Evolutionary conservation across 768 basidiomycete genomes (phyloP).

Genomic region (Suillus lakei): DNA sequence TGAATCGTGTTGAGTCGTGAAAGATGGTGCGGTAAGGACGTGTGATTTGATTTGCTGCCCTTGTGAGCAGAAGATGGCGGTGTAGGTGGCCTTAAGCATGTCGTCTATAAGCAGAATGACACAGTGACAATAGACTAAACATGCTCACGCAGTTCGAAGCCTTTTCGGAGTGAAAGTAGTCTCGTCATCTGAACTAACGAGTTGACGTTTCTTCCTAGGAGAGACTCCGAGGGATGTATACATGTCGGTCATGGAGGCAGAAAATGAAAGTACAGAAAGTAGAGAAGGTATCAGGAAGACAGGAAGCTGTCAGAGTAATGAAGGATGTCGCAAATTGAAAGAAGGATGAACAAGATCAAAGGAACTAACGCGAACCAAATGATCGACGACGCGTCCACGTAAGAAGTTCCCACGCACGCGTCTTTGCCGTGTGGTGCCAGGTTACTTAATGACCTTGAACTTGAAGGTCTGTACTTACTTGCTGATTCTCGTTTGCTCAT

Average conservation of each 20-base stretch:
- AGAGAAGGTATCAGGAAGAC: constrained; percentile 17
- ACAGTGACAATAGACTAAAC: constrained; percentile 24
- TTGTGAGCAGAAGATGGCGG: constrained; percentile 57
- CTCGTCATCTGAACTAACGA: constrained; percentile 55
- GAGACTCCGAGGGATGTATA: constrained; percentile 68
- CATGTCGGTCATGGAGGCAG: constrained; percentile 55
- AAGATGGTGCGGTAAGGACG: constrained; percentile 59
- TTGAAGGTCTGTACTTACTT: not conserved
- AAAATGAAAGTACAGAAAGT: constrained; percentile 13
- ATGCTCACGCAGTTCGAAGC: constrained; percentile 54
- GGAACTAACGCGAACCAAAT: constrained; percentile 14
- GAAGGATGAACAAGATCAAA: constrained; percentile 19
- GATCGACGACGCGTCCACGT: constrained; percentile 40
- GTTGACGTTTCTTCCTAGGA: constrained; percentile 69
- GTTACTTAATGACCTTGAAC: not conserved
- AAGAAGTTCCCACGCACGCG: constrained; percentile 34
- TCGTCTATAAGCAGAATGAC: constrained; percentile 7
- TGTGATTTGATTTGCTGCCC: constrained; percentile 25
- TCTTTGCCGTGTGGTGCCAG: not conserved
- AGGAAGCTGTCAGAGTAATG: constrained; percentile 3
- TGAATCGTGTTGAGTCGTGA: constrained; percentile 66
- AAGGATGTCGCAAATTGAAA: constrained; percentile 21
- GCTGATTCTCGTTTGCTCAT: not conserved
- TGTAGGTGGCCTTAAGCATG: constrained; percentile 54
- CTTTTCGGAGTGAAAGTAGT: constrained; percentile 69